Conservation (phyloP, 495 filamentous ascomycete genomes). For the Apiosordaria backusii region DNA sequence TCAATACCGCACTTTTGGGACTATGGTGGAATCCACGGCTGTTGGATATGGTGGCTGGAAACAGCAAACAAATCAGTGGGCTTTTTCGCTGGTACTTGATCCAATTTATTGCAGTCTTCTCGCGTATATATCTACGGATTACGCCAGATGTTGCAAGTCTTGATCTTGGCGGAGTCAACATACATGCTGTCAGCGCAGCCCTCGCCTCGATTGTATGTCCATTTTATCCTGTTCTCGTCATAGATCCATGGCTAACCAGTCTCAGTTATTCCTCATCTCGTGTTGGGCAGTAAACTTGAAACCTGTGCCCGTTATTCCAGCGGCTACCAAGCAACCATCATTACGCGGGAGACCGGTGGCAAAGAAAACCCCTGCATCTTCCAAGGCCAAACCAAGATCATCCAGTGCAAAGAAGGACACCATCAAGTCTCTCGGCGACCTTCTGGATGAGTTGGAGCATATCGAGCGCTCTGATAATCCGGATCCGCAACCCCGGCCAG, state of each 20-base stretch:
- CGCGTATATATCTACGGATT: slow-evolving; percentile 53
- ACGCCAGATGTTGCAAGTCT: slow-evolving; percentile 36
- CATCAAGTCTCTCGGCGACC: slow-evolving; percentile 35
- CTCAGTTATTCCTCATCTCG: slow-evolving; percentile 43
- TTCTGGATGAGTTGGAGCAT: slow-evolving; percentile 48
- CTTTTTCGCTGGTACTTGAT: slow-evolving; percentile 65
- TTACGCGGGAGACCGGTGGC: not conserved
- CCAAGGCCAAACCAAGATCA: not conserved
- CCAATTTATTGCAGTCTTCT: slow-evolving; percentile 58
- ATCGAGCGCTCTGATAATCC: slow-evolving; percentile 36
- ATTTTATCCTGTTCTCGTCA: slow-evolving; percentile 14
- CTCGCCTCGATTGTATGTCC: slow-evolving; percentile 56
- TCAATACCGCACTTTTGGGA: slow-evolving; percentile 53
- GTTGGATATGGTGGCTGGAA: slow-evolving; percentile 58
- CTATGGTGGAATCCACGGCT: slow-evolving; percentile 78
- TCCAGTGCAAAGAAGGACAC: slow-evolving; percentile 13
- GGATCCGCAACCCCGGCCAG: slow-evolving; percentile 6
- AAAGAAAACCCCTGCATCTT: not conserved
- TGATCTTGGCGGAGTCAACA: slow-evolving; percentile 29
- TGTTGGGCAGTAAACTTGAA: slow-evolving; percentile 51
- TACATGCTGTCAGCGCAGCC: slow-evolving; percentile 55
- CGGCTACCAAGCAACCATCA: not conserved
- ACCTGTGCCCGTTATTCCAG: slow-evolving; percentile 54
- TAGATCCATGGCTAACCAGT: slow-evolving; percentile 10
- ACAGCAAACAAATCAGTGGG: slow-evolving; percentile 61